Percentiles rank a stretch among this genome's conserved stretches.
Evolutionary conservation across 2,329 filamentous ascomycete species (phyloP).

Genomic region (Aspergillus intermedius): DNA sequence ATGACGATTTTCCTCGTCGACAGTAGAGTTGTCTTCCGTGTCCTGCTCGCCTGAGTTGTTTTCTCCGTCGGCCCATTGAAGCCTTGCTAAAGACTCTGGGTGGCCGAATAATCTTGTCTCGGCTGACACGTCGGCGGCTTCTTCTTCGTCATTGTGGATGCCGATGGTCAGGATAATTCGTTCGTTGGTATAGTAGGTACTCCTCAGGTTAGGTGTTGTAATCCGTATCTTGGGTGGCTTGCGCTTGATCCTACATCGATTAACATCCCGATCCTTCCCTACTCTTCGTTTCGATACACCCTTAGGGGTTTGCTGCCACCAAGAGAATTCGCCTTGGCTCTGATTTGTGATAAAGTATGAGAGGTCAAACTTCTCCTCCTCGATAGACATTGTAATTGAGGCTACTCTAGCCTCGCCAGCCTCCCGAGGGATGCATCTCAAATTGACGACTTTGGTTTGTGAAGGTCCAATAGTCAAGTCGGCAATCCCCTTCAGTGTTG

Average conservation of each 20-base stretch:
- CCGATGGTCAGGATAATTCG: constrained; percentile 61
- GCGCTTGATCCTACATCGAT: constrained; percentile 66
- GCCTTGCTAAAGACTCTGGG: constrained; percentile 39
- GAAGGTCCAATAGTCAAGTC: constrained; percentile 62
- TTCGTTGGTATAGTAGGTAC: constrained; percentile 84
- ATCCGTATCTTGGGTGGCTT: constrained; percentile 90
- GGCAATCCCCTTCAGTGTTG: constrained; percentile 49
- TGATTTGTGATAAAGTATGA: constrained; percentile 54
- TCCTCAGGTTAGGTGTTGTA: constrained; percentile 52
- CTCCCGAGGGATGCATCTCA: constrained; percentile 70
- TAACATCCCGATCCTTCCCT: constrained; percentile 42
- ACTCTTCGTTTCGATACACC: constrained; percentile 32
- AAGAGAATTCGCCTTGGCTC: constrained; percentile 26
- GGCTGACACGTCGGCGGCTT: constrained; percentile 64
- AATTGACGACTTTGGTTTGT: constrained; percentile 62
- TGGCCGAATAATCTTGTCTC: constrained; percentile 61
- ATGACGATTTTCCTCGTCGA: constrained; percentile 20
- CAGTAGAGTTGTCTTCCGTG: constrained; percentile 20
- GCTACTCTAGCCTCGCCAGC: constrained; percentile 67
- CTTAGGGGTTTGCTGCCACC: constrained; percentile 38
- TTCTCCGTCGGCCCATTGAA: constrained; percentile 42
- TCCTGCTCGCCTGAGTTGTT: constrained; percentile 11
- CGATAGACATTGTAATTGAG: constrained; percentile 57
- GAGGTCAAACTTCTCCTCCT: constrained; percentile 60
- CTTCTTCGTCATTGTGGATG: constrained; percentile 75